Evolutionary conservation across 495 filamentous ascomycete genomes (phyloP).

Genomic region (Penicillium maclennaniae): DNA sequence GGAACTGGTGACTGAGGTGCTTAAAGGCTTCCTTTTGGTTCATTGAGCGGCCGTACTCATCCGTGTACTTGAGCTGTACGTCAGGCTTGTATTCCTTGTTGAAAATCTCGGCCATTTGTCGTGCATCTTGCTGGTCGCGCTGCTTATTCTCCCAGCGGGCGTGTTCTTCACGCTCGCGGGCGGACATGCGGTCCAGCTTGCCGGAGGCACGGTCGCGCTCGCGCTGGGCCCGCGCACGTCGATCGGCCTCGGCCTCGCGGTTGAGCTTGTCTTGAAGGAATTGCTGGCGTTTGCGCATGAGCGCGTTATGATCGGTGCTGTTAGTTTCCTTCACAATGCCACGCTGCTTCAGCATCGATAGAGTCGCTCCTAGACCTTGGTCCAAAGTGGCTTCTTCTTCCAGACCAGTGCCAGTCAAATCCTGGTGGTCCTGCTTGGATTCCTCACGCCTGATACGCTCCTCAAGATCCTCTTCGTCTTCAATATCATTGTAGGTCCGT

Average conservation of each 20-base stretch:
- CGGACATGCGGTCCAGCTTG: constrained; percentile 79
- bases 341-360: constrained; percentile 77
- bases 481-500: constrained; percentile 53
- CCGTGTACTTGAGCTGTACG: constrained; percentile 84
- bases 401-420: constrained; percentile 68
- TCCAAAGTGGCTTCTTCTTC: constrained; percentile 79
- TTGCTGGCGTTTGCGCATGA: constrained; percentile 68
- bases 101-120: constrained; percentile 78
- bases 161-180: constrained; percentile 86
- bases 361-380: constrained; percentile 73
- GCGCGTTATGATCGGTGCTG: constrained; percentile 59
- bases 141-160: constrained; percentile 80
- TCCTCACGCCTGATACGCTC: constrained; percentile 51
- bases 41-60: constrained; percentile 80
- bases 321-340: constrained; percentile 67
- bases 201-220: constrained; percentile 81
- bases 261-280: constrained; percentile 77
- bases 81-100: constrained; percentile 83
- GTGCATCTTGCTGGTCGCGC: constrained; percentile 76
- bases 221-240: constrained; percentile 74
- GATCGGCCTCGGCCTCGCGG: constrained; percentile 71
- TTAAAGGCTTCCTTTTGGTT: constrained; percentile 95
- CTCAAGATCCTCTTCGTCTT: constrained; percentile 50
- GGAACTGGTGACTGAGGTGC: constrained; percentile 93
- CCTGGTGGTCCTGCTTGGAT: constrained; percentile 36